Percentiles rank a stretch among this genome's conserved stretches.
Evolutionary conservation across 2,329 filamentous ascomycete genomes (phyloP).

Genomic region (Fusarium tricinctum): DNA sequence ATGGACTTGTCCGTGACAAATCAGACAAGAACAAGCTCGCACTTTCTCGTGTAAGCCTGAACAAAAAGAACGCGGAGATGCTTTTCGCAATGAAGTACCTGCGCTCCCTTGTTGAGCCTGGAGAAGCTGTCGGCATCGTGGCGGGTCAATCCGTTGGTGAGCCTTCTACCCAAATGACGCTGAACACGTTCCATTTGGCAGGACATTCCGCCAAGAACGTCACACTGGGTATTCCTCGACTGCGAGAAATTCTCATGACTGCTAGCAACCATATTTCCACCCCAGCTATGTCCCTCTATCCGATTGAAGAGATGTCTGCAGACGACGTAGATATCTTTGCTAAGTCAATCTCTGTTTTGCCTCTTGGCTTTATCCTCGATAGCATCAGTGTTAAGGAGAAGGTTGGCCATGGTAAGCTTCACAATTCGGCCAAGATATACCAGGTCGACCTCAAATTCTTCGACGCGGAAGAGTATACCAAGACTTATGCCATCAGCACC

Average conservation of each 20-base stretch:
- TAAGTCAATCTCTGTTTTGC: constrained; percentile 90
- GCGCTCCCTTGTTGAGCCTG: constrained; percentile 90
- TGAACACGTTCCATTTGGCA: constrained; percentile 99
- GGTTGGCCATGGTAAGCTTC: constrained; percentile 77
- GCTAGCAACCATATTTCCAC: constrained; percentile 91
- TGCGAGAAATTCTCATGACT: constrained; percentile 98
- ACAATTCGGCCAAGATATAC: constrained; percentile 84
- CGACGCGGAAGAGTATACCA: constrained; percentile 83
- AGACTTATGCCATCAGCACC: constrained; percentile 86
- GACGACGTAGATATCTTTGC: constrained; percentile 83
- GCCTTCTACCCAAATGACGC: constrained; percentile 98
- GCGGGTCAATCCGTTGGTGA: constrained; percentile 97
- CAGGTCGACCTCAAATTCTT: constrained; percentile 87
- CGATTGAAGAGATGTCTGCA: constrained; percentile 78
- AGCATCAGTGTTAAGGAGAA: constrained; percentile 84
- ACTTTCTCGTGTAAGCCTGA: constrained; percentile 58
- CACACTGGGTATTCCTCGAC: constrained; percentile 95
- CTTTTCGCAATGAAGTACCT: constrained; percentile 94
- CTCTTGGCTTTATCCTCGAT: constrained; percentile 86
- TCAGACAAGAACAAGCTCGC: constrained; percentile 52
- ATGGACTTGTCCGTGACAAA: constrained; percentile 68
- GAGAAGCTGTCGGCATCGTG: constrained; percentile 96
- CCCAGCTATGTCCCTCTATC: constrained; percentile 86
- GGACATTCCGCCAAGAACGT: constrained; percentile 99
- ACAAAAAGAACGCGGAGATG: constrained; percentile 82